Evolutionary conservation across 192 early-diverging fungal genomes (phyloP), one percentile per base, ranked within the genome.

Genomic region (Chytriomyces sp.): DNA sequence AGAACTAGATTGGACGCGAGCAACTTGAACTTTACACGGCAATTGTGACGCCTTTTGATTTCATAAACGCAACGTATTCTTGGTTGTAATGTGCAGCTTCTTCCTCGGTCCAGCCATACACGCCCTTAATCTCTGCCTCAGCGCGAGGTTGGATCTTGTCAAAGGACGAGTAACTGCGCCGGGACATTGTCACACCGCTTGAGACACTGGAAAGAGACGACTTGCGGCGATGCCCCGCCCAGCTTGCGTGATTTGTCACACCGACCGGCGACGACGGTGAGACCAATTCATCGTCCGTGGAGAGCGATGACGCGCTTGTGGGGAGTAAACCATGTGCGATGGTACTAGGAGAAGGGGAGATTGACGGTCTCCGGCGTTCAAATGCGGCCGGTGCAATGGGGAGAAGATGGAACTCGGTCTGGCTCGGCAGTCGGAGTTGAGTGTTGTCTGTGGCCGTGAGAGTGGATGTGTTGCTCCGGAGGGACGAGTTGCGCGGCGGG

Each of bases 361-460:
- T 35, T 57, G 69, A 59, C 5, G 49, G 48, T n/a, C 71, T 57
- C 44, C 71, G 18, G 35, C 60, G 7, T 18, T 61, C 59, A 59
- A 73, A 73, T 18, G 71, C n/a, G 13, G 71, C 71, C 7, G 71
- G 71, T 46, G 71, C 71, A 26, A 73, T 62, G 11, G 71, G 71
- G 5, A 73, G 61, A 26, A 73, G 20, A 9, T 45, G 53, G 45
- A 73, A 73, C 60, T 73, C 73, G 71, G 47, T 16, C 43, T 47
- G 67, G 9, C 46, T 49, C 16, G 18, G 24, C 24, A 4, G 5
- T 13, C 35, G 35, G 35, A 47, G 11, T 49, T 10, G 35, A 28
- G 26, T n/a, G 26, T 16, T 13, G 13, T 2, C 9, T 49, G 67
- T 23, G 18, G 67, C 5, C 3, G 26, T 49, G 67, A 45, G 67